Evolutionary conservation across 345 rosid species (phyloP), one percentile per base, ranked within the genome.

Genomic region (Adansonia digitata): DNA sequence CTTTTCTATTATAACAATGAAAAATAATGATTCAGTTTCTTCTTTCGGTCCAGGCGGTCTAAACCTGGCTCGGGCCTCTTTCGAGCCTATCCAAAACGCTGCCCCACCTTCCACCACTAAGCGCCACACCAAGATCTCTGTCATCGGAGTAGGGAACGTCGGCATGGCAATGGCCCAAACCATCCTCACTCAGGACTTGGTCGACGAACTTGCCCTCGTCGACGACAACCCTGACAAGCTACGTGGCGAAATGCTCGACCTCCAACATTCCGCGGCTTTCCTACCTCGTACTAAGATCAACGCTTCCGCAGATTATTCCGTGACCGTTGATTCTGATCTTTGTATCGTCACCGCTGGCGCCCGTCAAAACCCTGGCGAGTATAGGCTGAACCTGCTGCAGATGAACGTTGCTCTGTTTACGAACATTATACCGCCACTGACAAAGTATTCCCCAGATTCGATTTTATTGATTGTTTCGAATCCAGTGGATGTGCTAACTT

Each of bases 111-210:
- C 90, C 76, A 81, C 90, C 2, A 77, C 92, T 72, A 86, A 65
- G 60, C 91, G 93, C 39, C 72, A 79, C 72, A 81, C 89, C 78
- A 92, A 94, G 75, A 73, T 94, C 83, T 85, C 98, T 64, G 93
- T 94, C 75, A 60, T 94, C 35, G 98, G 98, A 34, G 82, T 86
- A 17, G 98, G 98, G 5, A 94, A 94, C 78, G 97, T 94, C 37
- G 98, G 98, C 2, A 92, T 94, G 98, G 97, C 98, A 76, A 90
- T 91, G 18, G 97, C 98, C 76, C 98, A 94, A 74, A 94, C 98
- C 79, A 88, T 94, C 79, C 91, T 94, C 45, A 73, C 76, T 2
- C 76, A 73, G 51, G 46, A 73, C 43, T 31, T 73, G 3, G 69
- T 59, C n/a, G 76, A 73, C 7, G 76, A 73, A 22, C 56, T 73